These are phyloP conservation scores for Pestalotiopsis sp. DNA, from an alignment of 2,329 filamentous ascomycete species.

Conservation along the genomic window DNA sequence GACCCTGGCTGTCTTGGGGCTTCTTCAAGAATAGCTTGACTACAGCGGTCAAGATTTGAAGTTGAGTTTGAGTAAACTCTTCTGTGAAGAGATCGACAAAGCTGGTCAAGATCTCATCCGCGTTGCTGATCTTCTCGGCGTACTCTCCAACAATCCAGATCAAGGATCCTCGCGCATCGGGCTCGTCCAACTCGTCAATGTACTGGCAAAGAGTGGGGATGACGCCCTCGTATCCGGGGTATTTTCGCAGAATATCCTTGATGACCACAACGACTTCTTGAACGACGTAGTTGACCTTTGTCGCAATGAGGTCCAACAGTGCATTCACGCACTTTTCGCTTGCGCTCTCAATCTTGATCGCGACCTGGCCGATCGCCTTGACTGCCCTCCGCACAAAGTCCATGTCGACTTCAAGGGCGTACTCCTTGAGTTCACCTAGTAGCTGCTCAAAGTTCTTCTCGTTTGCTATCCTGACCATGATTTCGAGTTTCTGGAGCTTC, in stretches of 20 bases:
- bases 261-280: slow-evolving; percentile 99
- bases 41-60: slow-evolving; percentile 95
- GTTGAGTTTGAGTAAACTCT: slow-evolving; percentile 97
- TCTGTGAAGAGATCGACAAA: slow-evolving; percentile 96
- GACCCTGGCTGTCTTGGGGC: slow-evolving; percentile 83
- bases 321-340: slow-evolving; percentile 96
- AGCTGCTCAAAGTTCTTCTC: slow-evolving; percentile 95
- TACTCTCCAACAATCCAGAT: slow-evolving; percentile 99
- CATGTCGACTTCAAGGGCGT: slow-evolving; percentile 98
- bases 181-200: slow-evolving; percentile 96
- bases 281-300: slow-evolving; percentile 98
- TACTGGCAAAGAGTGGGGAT: slow-evolving; percentile 95
- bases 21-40: slow-evolving; percentile 98
- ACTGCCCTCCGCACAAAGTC: slow-evolving; percentile 95
- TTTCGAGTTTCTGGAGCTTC: slow-evolving; percentile 96
- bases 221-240: slow-evolving; percentile 96
- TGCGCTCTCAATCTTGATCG: slow-evolving; percentile 95
- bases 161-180: slow-evolving; percentile 82
- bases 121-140: slow-evolving; percentile 98
- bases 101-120: slow-evolving; percentile 86
- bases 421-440: slow-evolving; percentile 92
- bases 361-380: slow-evolving; percentile 95
- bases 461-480: slow-evolving; percentile 99
- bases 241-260: slow-evolving; percentile 97
- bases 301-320: slow-evolving; percentile 89